Conservation (phyloP, 164 flowering plant species). For the Piper longum region DNA sequence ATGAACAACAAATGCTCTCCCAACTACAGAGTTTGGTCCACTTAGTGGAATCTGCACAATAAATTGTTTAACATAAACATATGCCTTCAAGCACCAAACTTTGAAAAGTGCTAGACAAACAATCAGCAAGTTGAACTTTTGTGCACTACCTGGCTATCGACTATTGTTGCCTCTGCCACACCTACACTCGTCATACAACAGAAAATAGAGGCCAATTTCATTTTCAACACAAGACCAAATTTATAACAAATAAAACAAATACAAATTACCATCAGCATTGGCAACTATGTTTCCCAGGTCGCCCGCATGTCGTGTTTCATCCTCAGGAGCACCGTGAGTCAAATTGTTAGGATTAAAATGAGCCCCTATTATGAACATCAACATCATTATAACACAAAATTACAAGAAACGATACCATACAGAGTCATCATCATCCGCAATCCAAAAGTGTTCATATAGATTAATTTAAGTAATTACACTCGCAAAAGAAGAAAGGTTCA, state of each 20-base stretch:
- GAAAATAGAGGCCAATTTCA: background rate
- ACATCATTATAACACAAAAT: background rate
- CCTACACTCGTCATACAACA: slow-evolving; percentile 25
- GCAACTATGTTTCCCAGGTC: slow-evolving; percentile 99
- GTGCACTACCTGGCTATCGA: slow-evolving; percentile 59
- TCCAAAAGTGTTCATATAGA: too few relatives aligned
- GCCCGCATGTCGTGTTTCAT: slow-evolving; percentile 94
- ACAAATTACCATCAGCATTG: slow-evolving; percentile 59
- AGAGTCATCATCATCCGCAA: too few relatives aligned
- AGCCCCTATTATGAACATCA: slow-evolving; percentile 28
- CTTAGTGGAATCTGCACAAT: slow-evolving; percentile 59
- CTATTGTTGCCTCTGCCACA: slow-evolving; percentile 85
- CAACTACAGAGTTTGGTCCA: slow-evolving; percentile 77
- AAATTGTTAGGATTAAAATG: slow-evolving; percentile 72
- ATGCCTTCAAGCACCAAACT: background rate
- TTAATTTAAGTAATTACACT: too few relatives aligned
- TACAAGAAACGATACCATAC: background rate
- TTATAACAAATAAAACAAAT: slow-evolving; percentile 1
- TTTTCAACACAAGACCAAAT: background rate
- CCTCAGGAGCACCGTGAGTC: slow-evolving; percentile 96
- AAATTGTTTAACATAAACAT: background rate
- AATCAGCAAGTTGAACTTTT: background rate
- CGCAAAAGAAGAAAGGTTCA: too few relatives aligned
- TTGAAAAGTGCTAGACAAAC: background rate
- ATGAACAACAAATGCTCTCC: slow-evolving; percentile 91